Evolutionary conservation across 164 flowering plant genomes (phyloP), one percentile per base, ranked within the genome.

Genomic region (Cinnamomum micranthum): DNA sequence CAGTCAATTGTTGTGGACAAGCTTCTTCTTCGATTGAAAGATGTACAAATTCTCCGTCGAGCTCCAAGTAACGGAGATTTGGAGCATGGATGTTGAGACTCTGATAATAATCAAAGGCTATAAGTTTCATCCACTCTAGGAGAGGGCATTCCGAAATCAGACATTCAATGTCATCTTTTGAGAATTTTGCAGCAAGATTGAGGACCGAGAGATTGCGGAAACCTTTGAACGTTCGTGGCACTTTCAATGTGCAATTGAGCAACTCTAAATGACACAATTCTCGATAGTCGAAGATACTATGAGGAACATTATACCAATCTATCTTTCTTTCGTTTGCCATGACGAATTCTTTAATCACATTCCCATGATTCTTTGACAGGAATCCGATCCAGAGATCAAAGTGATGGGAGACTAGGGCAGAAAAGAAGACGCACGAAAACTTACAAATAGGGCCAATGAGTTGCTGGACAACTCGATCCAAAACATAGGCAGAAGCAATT

Each of bases 401-500:
- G 64, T 85, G 86, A 75, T 68, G 64, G 23, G 82, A 84, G 41
- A 77, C 65, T 69, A 41, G 47, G 81, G 76, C 71, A 87, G 85
- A 31, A 80, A 79, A 66, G 82, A 83, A 66, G 87, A 24, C 81
- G 66, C 88, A 84, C 79, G 80, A 81, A 79, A 89, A 87, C 80
- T 81, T 85, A 60, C 71, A 75, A 35, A 87, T 84, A 22, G 88
- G 87, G 67, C 88, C 88, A 65, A 58, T 74, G 50, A 88, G 91
- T 69, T 85, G 85, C 69, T 84, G 73, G 35, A 89, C 85, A 41
- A 84, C 89, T 71, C 77, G 89, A 70, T 89, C 88, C n/a, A 89
- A 66, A 65, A 85, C 71, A 65, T 62, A 84, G 50, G 80, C 83
- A 28, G 85, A 81, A 75, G 25, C 3, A 20, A 24, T 0, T 81